These are phyloP conservation scores for Microthlaspi erraticum DNA, from an alignment of 345 rosid species.

Conservation along the genomic window DNA sequence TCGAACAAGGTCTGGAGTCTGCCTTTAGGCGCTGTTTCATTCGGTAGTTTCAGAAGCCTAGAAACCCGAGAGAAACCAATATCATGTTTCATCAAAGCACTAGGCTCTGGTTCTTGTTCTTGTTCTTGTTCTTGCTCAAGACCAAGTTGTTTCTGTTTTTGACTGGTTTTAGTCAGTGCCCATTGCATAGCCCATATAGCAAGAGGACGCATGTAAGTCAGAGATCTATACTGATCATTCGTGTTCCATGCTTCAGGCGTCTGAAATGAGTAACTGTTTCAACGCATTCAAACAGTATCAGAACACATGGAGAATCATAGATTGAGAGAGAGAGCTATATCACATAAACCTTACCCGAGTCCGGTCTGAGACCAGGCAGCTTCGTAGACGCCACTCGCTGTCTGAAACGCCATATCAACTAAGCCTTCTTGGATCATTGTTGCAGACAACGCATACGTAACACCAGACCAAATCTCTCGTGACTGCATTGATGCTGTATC, in stretches of 20 bases:
- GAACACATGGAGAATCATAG: background rate
- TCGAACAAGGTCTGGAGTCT: slow-evolving; percentile 63
- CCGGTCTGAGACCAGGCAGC: slow-evolving; percentile 87
- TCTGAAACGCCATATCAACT: slow-evolving; percentile 70
- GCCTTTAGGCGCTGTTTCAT: slow-evolving; percentile 49
- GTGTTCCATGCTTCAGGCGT: slow-evolving; percentile 92
- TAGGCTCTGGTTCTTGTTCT: slow-evolving; percentile 45
- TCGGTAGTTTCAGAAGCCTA: slow-evolving; percentile 66
- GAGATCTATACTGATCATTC: slow-evolving; percentile 62
- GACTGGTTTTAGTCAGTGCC: slow-evolving; percentile 64
- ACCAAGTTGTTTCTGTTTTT: slow-evolving; percentile 39
- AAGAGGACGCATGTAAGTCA: slow-evolving; percentile 84
- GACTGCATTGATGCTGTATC: slow-evolving; percentile 84
- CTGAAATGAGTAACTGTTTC: slow-evolving; percentile 76
- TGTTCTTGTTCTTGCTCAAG: slow-evolving; percentile 39
- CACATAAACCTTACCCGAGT: slow-evolving; percentile 62
- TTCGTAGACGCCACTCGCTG: slow-evolving; percentile 78
- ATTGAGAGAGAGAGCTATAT: background rate
- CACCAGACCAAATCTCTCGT: slow-evolving; percentile 96
- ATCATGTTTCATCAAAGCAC: slow-evolving; percentile 47
- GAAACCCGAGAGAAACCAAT: slow-evolving; percentile 70
- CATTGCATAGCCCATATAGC: slow-evolving; percentile 98
- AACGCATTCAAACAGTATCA: slow-evolving; percentile 7
- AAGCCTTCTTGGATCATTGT: slow-evolving; percentile 86
- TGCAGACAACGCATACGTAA: slow-evolving; percentile 90